Conservation (phyloP, 805 yeast genomes). For the Saturnispora quitensis region DNA sequence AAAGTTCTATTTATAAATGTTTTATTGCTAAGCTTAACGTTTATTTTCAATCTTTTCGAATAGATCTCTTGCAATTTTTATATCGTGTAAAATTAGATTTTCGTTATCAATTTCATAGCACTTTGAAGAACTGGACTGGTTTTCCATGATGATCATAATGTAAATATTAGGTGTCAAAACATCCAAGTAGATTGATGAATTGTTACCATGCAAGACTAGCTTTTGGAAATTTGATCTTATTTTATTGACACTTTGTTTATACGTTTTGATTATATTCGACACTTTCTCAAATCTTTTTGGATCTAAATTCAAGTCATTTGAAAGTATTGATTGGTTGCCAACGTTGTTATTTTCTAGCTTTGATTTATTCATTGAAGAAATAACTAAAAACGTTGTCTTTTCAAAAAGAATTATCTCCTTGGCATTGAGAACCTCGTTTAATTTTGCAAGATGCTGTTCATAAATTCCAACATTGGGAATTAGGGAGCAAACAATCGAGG, state of each 20-base stretch:
- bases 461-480: conserved; percentile 84
- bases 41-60: conserved; percentile 24
- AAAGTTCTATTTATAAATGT: conserved; percentile 67
- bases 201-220: conserved; percentile 52
- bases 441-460: conserved; percentile 63
- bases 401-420: conserved; percentile 89
- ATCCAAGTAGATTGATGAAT: conserved; percentile 29
- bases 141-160: conserved; percentile 31
- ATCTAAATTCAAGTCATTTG: conserved; percentile 37
- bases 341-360: conserved; percentile 10
- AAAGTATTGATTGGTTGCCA: conserved; percentile 2
- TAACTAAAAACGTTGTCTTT: conserved; percentile 81
- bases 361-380: conserved; percentile 44
- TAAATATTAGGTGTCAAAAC: conserved; percentile 29
- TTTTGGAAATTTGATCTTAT: conserved; percentile 77
- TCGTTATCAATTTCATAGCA: conserved; percentile 25
- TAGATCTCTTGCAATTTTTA: conserved; percentile 26
- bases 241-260: conserved; percentile 85
- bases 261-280: conserved; percentile 86
- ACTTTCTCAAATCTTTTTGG: conserved; percentile 93
- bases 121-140: conserved; percentile 10
- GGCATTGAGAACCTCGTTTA: conserved; percentile 70
- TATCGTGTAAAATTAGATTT: conserved; percentile 27
- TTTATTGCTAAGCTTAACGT: neutral
- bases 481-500: conserved; percentile 86